Conservation (phyloP, 2,329 filamentous ascomycete genomes). For the Rachicladosporium sp. region DNA sequence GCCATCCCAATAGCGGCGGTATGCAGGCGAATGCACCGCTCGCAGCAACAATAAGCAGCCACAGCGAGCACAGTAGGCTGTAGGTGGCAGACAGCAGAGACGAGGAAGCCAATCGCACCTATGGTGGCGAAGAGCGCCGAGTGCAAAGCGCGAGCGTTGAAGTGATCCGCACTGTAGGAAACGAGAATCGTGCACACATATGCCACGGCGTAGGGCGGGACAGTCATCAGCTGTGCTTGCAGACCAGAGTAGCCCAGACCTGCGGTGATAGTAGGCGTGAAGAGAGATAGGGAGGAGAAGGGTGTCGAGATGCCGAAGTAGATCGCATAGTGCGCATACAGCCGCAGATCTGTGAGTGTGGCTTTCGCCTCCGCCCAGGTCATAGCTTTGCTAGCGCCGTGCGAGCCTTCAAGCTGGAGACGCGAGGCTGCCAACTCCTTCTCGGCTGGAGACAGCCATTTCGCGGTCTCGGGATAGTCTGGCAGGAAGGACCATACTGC, state of each 20-base stretch:
- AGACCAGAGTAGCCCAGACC: conserved; percentile 51
- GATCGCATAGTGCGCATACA: conserved; percentile 42
- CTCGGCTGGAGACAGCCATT: conserved; percentile 30
- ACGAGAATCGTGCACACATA: conserved; percentile 36
- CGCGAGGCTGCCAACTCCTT: conserved; percentile 30
- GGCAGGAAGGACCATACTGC: conserved; percentile 43
- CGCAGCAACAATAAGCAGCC: conserved; percentile 57
- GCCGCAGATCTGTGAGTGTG: conserved; percentile 37
- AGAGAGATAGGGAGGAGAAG: conserved; percentile 16
- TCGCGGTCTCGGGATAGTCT: conserved; percentile 39
- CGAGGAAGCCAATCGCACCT: conserved; percentile 46
- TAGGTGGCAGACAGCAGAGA: conserved; percentile 51
- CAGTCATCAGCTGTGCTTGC: conserved; percentile 25
- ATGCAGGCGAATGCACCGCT: conserved; percentile 57
- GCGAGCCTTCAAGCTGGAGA: conserved; percentile 31
- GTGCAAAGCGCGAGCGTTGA: conserved; percentile 45
- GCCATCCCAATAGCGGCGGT: conserved; percentile 58
- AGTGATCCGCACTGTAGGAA: conserved; percentile 49
- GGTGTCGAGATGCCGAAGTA: conserved; percentile 36
- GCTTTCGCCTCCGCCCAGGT: conserved; percentile 37
- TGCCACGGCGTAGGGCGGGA: conserved; percentile 20
- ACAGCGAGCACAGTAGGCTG: conserved; percentile 51
- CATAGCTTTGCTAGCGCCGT: conserved; percentile 29
- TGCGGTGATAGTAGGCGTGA: conserved; percentile 39
- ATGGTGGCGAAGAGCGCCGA: conserved; percentile 38